Evolutionary conservation across 345 rosid genomes (phyloP), one percentile per base, ranked within the genome.

Genomic region (Mangifera indica): DNA sequence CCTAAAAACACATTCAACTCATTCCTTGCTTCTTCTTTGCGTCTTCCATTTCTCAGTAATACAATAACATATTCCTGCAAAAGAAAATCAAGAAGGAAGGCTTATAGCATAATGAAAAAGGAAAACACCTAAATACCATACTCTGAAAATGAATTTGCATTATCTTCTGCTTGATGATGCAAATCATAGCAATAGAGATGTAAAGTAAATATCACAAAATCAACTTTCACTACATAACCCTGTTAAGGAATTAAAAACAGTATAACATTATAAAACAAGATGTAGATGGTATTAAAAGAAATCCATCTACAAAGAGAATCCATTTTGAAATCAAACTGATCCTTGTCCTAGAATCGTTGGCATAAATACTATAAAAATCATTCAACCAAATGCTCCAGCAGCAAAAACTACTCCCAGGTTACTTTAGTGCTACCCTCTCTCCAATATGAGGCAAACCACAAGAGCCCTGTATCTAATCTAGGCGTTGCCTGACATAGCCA

Each of bases 1-100:
- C 97, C 94, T 75, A 96, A 81, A 87, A 96, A 96, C 58, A 93
- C 95, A 67, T 87, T 76, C 87, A 96, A 75, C 81, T 96, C 99
- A 62, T 82, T 90, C 77, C 81, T 86, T 26, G 98, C 94, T 82
- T 88, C 97, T 48, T 90, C 94, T 78, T 81, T 93, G 73, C 88
- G 78, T 79, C 94, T 86, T 75, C 98, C 98, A 72, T 93, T 93
- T 77, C 83, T 90, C 75, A 93, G 85, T 77, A 93, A 81, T 71
- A 93, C 97, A 72, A 91, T 86, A 72, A 93, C 96, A 56, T 93
- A 93, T 63, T 93, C 97, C 98, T 93, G 88, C 67, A 77, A 84
- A 72, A 22, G 67, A 44, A 76, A 78, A 78, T 46, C 26, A 13
- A 60, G n/a, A 52, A 56, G 53, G 45, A 34, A 44, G 21, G 45